Evolutionary conservation across 768 basidiomycete species (phyloP).

Genomic region (Pluteus cervinus): DNA sequence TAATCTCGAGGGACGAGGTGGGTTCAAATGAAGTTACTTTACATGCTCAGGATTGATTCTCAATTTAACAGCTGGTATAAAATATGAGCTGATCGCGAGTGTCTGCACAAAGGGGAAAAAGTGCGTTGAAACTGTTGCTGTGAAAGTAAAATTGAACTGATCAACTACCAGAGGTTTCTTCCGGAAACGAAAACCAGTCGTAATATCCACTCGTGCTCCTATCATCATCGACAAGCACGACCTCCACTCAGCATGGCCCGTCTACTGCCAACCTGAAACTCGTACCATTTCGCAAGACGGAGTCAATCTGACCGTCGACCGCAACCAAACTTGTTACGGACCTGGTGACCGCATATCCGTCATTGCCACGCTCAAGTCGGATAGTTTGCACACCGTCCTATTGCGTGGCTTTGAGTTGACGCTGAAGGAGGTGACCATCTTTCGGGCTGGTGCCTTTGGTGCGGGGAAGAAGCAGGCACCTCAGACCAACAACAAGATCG

Average conservation of each 20-base stretch:
- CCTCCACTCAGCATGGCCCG: conserved; percentile 88
- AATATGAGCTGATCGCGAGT: conserved; percentile 86
- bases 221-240: conserved; percentile 93
- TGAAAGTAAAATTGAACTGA: not conserved
- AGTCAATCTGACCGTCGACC: conserved; percentile 69
- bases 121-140: conserved; percentile 31
- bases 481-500: conserved; percentile 42
- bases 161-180: conserved; percentile 63
- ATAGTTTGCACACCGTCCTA: conserved; percentile 59
- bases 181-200: conserved; percentile 68
- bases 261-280: conserved; percentile 74
- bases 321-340: conserved; percentile 75
- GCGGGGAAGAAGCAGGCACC: conserved; percentile 55
- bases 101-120: conserved; percentile 84
- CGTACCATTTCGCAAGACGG: conserved; percentile 64
- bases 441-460: conserved; percentile 54
- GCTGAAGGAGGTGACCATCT: conserved; percentile 72
- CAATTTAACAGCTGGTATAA: conserved; percentile 60
- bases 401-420: conserved; percentile 82
- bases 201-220: conserved; percentile 58
- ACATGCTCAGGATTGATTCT: conserved; percentile 2
- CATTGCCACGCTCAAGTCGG: conserved; percentile 66
- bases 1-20: conserved; percentile 71
- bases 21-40: conserved; percentile 11
- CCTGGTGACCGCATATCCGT: conserved; percentile 79